Evolutionary conservation across 2,329 filamentous ascomycete species (phyloP).

Genomic region (Pseudofabraea citricarpa): DNA sequence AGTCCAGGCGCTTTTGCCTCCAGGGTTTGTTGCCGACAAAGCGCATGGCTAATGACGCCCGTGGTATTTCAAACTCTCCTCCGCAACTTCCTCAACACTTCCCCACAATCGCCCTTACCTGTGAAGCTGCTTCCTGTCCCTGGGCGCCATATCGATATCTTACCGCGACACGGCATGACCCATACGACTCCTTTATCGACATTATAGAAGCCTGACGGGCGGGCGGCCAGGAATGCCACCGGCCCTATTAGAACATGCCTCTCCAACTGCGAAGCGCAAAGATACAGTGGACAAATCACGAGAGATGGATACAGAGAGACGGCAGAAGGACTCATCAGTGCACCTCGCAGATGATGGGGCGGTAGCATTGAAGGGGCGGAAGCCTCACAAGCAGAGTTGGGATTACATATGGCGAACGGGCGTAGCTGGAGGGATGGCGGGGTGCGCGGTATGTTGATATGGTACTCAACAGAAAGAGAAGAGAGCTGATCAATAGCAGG

Average conservation of each 20-base stretch:
- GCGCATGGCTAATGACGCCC: constrained; percentile 1
- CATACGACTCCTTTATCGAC: constrained; percentile 1
- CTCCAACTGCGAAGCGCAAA: constrained; percentile 38
- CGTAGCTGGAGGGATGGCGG: constrained; percentile 83
- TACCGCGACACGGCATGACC: constrained; percentile 11
- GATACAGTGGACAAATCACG: constrained; percentile 32
- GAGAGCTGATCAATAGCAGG: too few relatives aligned
- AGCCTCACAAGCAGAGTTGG: constrained; percentile 63
- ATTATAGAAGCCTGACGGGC: constrained; percentile 19
- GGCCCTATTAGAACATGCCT: constrained; percentile 51
- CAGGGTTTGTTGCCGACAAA: not conserved
- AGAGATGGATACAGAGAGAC: constrained; percentile 29
- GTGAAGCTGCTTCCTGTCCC: too few relatives aligned
- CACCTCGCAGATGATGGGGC: constrained; percentile 48
- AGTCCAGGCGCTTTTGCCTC: too few relatives aligned
- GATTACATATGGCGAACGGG: constrained; percentile 83
- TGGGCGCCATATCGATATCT: not conserved
- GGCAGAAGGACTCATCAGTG: constrained; percentile 32
- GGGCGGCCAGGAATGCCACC: constrained; percentile 46
- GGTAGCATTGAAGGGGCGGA: constrained; percentile 37
- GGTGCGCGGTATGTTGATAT: constrained; percentile 74
- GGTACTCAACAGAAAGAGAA: too few relatives aligned
- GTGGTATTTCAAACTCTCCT: not conserved
- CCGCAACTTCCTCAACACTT: not conserved
- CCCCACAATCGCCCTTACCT: not conserved